phyloP scores from a whole-genome alignment of 2,329 filamentous ascomycete species.

The Sordariomycetes sp. region DNA sequence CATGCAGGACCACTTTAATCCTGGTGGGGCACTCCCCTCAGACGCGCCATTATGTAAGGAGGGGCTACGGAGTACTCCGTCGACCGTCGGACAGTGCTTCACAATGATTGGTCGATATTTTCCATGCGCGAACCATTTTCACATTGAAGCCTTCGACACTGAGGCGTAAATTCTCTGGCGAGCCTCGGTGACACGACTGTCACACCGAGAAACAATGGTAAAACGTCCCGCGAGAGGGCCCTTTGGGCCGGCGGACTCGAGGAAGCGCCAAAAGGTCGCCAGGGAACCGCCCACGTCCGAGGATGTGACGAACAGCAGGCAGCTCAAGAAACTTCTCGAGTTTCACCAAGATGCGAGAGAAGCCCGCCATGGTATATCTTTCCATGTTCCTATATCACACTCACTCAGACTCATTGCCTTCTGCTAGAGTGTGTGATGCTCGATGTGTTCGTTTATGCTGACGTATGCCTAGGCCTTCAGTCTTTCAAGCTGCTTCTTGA shows the following conservation, averaged over 20 bases:
- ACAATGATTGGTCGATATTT: neutral
- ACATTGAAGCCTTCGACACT: neutral
- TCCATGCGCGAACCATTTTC: neutral
- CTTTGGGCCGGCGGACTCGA: slow-evolving; percentile 25
- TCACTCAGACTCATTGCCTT: neutral
- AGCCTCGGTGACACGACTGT: neutral
- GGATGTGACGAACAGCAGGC: slow-evolving; percentile 47
- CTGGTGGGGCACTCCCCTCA: neutral
- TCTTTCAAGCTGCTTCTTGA: slow-evolving; percentile 63
- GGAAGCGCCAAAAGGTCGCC: slow-evolving; percentile 42
- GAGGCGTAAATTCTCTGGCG: neutral
- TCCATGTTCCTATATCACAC: neutral
- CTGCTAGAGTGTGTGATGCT: neutral
- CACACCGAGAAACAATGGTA: slow-evolving; percentile 19
- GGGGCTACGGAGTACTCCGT: neutral
- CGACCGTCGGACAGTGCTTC: neutral
- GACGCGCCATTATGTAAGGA: neutral
- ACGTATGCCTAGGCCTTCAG: slow-evolving; percentile 38
- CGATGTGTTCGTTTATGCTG: neutral
- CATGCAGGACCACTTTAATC: neutral
- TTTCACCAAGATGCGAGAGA: slow-evolving; percentile 59
- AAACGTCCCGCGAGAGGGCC: slow-evolving; percentile 26
- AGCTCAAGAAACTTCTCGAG: slow-evolving; percentile 53
- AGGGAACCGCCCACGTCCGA: slow-evolving; percentile 45
- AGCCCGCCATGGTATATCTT: slow-evolving; percentile 48